A percentile compares a stretch with the other conserved stretches of the same genome.
Evolutionary conservation across 208 protist genomes (phyloP).

Genomic region (Crithidia thermophila): DNA sequence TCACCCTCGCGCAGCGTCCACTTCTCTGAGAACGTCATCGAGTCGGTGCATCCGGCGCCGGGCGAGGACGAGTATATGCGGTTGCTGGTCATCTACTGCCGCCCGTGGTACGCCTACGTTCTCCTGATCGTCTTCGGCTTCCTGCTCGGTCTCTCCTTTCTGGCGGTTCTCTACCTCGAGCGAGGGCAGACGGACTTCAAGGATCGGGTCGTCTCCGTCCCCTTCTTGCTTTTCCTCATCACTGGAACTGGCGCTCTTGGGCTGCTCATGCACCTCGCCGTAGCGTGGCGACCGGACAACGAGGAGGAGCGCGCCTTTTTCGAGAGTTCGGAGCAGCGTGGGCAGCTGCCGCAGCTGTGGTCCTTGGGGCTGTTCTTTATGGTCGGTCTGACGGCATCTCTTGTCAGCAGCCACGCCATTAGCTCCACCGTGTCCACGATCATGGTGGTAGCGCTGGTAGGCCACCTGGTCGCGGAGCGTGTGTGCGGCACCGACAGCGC

Average conservation of each 20-base stretch:
- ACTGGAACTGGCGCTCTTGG: neutral
- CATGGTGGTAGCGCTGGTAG: constrained; percentile 18
- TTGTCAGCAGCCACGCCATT: constrained; percentile 7
- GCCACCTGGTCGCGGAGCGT: constrained; percentile 20
- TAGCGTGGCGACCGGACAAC: constrained; percentile 17
- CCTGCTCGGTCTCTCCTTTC: constrained; percentile 12
- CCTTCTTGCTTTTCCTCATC: constrained; percentile 24
- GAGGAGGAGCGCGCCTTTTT: constrained; percentile 26
- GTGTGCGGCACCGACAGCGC: neutral
- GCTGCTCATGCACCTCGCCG: constrained; percentile 12
- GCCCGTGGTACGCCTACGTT: constrained; percentile 33
- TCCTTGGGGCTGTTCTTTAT: neutral
- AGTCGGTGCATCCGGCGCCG: constrained; percentile 20
- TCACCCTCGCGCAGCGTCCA: constrained; percentile 24
- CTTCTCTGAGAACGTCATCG: constrained; percentile 28
- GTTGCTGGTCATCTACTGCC: constrained; percentile 26
- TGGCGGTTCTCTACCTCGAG: constrained; percentile 17
- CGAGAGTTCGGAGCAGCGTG: constrained; percentile 20
- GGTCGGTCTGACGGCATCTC: neutral
- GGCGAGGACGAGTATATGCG: constrained; percentile 32
- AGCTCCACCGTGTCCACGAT: constrained; percentile 6
- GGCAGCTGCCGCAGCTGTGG: constrained; percentile 26
- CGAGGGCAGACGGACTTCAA: neutral
- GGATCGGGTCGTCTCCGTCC: constrained; percentile 19
- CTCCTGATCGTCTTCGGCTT: constrained; percentile 18